A percentile compares a stretch with the other conserved stretches of the same genome.
These are phyloP conservation scores for Pythium dissimile DNA, from an alignment of 352 stramenopile genomes.

Conservation along the genomic window DNA sequence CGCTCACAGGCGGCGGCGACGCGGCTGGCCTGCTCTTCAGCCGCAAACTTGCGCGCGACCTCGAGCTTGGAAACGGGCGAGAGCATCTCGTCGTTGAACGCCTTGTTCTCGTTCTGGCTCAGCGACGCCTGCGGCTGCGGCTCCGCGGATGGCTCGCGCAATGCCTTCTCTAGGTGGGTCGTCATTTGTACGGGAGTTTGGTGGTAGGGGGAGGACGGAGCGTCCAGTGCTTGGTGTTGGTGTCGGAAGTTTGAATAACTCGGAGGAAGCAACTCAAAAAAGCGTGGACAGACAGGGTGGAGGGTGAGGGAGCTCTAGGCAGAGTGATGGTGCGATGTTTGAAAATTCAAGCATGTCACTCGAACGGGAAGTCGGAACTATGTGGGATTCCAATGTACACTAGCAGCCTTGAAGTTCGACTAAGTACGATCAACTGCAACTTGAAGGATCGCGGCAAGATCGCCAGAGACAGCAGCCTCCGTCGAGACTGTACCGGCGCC, in stretches of 20 bases:
- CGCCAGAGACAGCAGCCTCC: slow-evolving; percentile 45
- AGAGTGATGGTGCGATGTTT: slow-evolving; percentile 22
- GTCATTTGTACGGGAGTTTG: slow-evolving; percentile 37
- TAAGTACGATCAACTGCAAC: slow-evolving; percentile 14
- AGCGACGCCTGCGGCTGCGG: slow-evolving; percentile 26
- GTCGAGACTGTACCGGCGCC: slow-evolving; percentile 61
- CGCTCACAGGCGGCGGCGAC: slow-evolving; percentile 58
- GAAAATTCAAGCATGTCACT: slow-evolving; percentile 33
- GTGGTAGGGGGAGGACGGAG: background rate
- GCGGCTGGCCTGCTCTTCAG: slow-evolving; percentile 66
- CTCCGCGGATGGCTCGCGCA: slow-evolving; percentile 12
- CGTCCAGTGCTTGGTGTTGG: background rate
- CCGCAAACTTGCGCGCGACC: slow-evolving; percentile 48
- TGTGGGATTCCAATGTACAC: background rate
- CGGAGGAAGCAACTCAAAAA: background rate
- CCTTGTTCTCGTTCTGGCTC: slow-evolving; percentile 18
- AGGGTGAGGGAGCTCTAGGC: background rate
- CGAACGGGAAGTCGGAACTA: slow-evolving; percentile 16
- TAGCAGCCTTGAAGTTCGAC: slow-evolving; percentile 7
- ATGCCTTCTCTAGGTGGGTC: slow-evolving; percentile 40
- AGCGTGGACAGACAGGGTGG: background rate
- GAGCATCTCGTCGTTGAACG: slow-evolving; percentile 45
- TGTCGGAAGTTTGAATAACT: slow-evolving; percentile 17
- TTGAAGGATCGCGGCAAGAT: slow-evolving; percentile 30
- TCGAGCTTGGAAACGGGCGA: slow-evolving; percentile 79